Conservation (phyloP, 441 rosid genomes). For the Monsonia emarginata region DNA sequence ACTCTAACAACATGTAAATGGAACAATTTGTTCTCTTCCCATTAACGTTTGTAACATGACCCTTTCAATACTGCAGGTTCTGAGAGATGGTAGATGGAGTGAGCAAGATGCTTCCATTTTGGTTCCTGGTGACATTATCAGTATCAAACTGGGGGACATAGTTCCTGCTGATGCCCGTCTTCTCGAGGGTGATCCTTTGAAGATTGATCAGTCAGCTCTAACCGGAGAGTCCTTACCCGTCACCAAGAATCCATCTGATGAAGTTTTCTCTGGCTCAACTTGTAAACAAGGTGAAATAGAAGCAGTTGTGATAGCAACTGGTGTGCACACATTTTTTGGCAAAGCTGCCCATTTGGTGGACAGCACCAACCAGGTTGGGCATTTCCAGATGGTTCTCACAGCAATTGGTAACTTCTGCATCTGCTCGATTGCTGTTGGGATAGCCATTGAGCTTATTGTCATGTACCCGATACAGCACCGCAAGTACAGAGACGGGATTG, state of each 20-base stretch:
- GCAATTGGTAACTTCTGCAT: conserved; percentile 72
- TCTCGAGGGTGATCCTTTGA: conserved; percentile 56
- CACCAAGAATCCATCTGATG: conserved; percentile 43
- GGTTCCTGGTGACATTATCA: conserved; percentile 58
- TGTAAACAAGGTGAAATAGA: conserved; percentile 70
- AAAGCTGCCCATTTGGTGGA: conserved; percentile 70
- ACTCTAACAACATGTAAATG: no score
- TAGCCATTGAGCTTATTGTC: conserved; percentile 48
- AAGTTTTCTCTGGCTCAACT: conserved; percentile 55
- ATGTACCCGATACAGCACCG: conserved; percentile 63
- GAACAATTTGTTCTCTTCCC: no score
- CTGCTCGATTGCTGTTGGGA: conserved; percentile 49
- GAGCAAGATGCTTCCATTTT: conserved; percentile 63
- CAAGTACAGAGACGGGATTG: conserved; percentile 48
- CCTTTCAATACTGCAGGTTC: no score
- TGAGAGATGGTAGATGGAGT: conserved; percentile 49
- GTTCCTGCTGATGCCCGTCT: conserved; percentile 68
- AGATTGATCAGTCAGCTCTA: conserved; percentile 58
- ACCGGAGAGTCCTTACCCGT: conserved; percentile 66
- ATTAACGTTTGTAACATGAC: no score
- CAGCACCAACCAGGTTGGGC: conserved; percentile 57
- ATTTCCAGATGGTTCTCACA: conserved; percentile 49
- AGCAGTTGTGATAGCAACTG: conserved; percentile 63
- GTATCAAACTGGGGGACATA: conserved; percentile 60
- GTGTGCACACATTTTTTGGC: conserved; percentile 64